Percentiles rank a stretch among this genome's conserved stretches.
phyloP scores from a whole-genome alignment of 176 grass and related monocot species.

The Hyparrhenia diplandra region DNA sequence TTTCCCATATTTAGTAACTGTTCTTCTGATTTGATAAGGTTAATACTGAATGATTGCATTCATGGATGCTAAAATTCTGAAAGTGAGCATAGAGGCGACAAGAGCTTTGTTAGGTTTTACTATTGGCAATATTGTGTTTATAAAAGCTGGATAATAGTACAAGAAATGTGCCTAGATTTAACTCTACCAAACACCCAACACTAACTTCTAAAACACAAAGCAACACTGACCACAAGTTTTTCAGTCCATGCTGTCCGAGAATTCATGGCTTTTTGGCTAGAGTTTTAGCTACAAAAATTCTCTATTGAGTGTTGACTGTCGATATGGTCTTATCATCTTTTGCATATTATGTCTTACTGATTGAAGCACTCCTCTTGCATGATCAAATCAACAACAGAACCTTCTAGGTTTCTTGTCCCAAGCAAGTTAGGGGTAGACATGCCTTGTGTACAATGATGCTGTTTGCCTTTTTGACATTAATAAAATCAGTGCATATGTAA shows the following conservation, averaged over 20 bases:
- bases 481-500: neutral
- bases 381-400: neutral
- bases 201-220: neutral
- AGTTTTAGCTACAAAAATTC: neutral
- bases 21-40: neutral
- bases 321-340: neutral
- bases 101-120: neutral
- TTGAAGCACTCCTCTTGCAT: neutral
- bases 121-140: neutral
- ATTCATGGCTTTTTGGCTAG: neutral
- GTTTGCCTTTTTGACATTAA: neutral
- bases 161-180: neutral
- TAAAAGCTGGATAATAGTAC: neutral
- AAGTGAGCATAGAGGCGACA: neutral
- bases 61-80: neutral
- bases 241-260: neutral
- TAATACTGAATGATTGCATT: neutral
- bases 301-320: neutral
- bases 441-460: neutral
- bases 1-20: neutral
- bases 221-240: neutral
- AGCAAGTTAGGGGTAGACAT: neutral
- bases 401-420: neutral
- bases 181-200: neutral
- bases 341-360: neutral